Evolutionary conservation across 345 rosid genomes (phyloP), one percentile per base, ranked within the genome.

Genomic region (Xanthoceras sorbifolium): DNA sequence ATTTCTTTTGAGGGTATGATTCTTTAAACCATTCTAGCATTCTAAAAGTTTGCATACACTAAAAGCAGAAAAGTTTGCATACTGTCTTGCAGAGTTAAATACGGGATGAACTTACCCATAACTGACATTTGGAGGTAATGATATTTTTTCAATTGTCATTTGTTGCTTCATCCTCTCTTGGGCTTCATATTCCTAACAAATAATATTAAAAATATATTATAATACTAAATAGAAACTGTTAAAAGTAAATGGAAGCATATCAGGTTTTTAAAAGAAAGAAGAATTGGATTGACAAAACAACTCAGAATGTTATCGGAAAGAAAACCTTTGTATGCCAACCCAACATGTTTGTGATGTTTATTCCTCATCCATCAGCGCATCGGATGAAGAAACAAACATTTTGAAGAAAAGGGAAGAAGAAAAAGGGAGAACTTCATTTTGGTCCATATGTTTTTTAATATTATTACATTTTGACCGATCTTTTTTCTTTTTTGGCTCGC

Each of bases 151-250:
- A 67, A 93, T 84, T 5, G 79, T 79, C 67, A 75, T 72, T 78
- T 89, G 93, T 77, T 89, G 97, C 82, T 86, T 93, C 81, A 81
- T 81, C 86, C 93, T 89, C 81, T 90, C 95, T 57, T 89, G 88
- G 78, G 86, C 85, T 88, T 96, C 97, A 84, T 86, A 93, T 36
- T 89, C 94, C 97, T 96, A 76, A 81, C 7, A n/a, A 50, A 55
- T 31, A 52, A 64, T 46, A 69, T 61, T 22, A n/a, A 32, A 52
- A 32, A 29, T 18, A 64, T 42, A 77, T 72, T 60, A 72, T 42
- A 72, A 14, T 66, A 40, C 9, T 38, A 65, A 65, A 5, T 9
- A 4, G 6, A 7, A 18, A 38, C 38, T n/a, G 7, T 32, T 62
- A 14, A 62, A 29, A 26, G 28, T 66, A 38, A 38, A 66, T 66